Evolutionary conservation across 2,329 filamentous ascomycete genomes (phyloP), one percentile per base, ranked within the genome.

Genomic region (Aureobasidium sp.): DNA sequence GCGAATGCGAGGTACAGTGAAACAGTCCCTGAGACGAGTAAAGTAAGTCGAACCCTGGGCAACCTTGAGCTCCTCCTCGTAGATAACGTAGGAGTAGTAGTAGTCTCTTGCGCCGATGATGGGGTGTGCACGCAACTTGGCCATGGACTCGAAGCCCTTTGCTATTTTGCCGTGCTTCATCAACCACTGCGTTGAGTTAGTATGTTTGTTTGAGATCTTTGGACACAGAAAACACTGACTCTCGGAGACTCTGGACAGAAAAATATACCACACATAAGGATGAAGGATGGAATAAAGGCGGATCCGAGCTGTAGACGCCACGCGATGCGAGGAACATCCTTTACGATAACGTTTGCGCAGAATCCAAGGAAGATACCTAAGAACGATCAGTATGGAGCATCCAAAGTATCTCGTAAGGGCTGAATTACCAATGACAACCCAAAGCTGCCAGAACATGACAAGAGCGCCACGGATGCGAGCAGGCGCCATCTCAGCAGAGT

Each of bases 391-490:
- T 5, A n/a, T 6, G 24, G 1, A 24, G 7, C n/a, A 3, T 17
- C n/a, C n/a, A 22, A 22, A 11, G 17, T 44, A 33, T 33, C 31
- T 33, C 31, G 12, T 8, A 8, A 7, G 29, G n/a, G n/a, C n/a
- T n/a, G n/a, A n/a, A n/a, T 39, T 48, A 58, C 66, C 69, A 49
- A 65, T 63, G 4, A 70, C 70, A 52, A 70, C 68, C 83, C 85
- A 88, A 72, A 88, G 79, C 74, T 92, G 87, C 89, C 89, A 93
- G 65, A 85, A 86, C 89, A 93, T 93, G 65, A 92, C 88, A 19
- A 94, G 78, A 8, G 87, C 76, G 7, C 85, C 85, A 11, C 78
- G 72, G 59, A 88, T 82, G 4, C 77, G 76, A 2, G 78, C 71
- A 3, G 73, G 74, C 67, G 85, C 80, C 59, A 72, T 74, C 64